Evolutionary conservation across 176 grass and related monocot genomes (phyloP).

Genomic region (Triticum aestivum): IWGSC_CS_RefSeq_v2.1 NC_057803.1:533198298-533198797

Average conservation of each 20-base stretch:
- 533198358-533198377: not conserved
- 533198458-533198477: too few species aligned
- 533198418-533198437: not conserved
- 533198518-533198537: too few species aligned
- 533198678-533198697: conserved; percentile 33
- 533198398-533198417: conserved; percentile 26
- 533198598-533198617: conserved; percentile 16
- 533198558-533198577: too few species aligned
- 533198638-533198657: not conserved
- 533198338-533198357: not conserved
- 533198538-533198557: too few species aligned
- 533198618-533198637: conserved; percentile 5
- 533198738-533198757: not conserved
- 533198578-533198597: too few species aligned
- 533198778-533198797: not conserved
- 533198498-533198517: too few species aligned
- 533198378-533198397: not conserved
- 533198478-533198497: too few species aligned
- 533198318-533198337: not conserved
- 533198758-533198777: conserved; percentile 2
- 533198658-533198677: conserved; percentile 15
- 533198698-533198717: conserved; percentile 16
- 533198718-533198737: conserved; percentile 14
- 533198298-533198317: too few species aligned
- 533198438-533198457: not conserved